phyloP scores from a whole-genome alignment of 306 rosid species.

The Begonia peltatifolia region DNA sequence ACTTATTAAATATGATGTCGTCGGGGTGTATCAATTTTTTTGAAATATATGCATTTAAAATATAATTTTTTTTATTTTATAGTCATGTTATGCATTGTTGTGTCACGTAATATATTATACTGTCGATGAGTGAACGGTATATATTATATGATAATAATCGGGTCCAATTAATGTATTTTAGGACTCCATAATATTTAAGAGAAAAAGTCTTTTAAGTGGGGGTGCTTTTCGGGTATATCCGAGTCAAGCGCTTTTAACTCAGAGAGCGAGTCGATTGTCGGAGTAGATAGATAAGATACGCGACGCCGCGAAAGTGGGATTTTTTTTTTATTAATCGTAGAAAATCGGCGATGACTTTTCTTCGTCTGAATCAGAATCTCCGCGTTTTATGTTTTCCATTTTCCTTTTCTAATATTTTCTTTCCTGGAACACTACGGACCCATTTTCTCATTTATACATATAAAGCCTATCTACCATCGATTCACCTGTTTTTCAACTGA shows the following conservation, averaged over 20 bases:
- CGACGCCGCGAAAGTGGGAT: constrained; percentile 59
- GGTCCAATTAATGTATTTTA: too few relatives aligned
- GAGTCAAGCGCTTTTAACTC: neutral
- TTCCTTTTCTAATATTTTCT: constrained; percentile 7
- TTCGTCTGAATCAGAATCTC: constrained; percentile 33
- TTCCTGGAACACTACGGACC: neutral
- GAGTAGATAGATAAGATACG: constrained; percentile 36
- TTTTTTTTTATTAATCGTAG: constrained; percentile 16
- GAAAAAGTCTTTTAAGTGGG: too few relatives aligned
- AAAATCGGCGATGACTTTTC: constrained; percentile 16
- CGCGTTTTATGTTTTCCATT: constrained; percentile 7
- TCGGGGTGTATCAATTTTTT: too few relatives aligned
- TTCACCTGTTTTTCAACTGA: neutral
- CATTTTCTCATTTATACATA: neutral
- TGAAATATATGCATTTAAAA: too few relatives aligned
- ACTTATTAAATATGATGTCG: too few relatives aligned
- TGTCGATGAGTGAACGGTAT: too few relatives aligned
- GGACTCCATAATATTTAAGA: too few relatives aligned
- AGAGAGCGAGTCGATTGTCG: neutral
- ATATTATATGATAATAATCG: too few relatives aligned
- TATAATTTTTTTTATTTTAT: too few relatives aligned
- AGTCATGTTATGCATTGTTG: too few relatives aligned
- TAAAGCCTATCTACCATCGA: neutral
- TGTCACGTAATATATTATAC: too few relatives aligned
- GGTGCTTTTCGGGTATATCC: neutral